Conservation (phyloP, 1,284 basidiomycete genomes). For the Singerocomus inundabilis region DNA sequence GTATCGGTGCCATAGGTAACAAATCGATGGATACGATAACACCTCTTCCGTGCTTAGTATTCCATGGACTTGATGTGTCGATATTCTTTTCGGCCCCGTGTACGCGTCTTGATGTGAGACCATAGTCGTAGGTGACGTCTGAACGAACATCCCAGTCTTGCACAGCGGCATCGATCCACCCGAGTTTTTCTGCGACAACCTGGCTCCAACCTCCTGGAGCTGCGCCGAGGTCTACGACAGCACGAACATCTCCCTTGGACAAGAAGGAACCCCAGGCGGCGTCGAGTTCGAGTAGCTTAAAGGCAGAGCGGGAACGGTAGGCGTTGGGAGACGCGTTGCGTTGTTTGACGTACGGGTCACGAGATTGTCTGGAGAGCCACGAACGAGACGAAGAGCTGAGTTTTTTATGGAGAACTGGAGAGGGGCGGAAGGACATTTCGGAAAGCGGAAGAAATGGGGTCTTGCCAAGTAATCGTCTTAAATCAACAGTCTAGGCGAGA, state of each 20-base stretch:
- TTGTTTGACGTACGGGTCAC: constrained; percentile 68
- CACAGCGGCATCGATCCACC: constrained; percentile 34
- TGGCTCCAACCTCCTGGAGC: constrained; percentile 91
- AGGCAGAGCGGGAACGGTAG: constrained; percentile 80
- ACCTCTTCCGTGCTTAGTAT: constrained; percentile 39
- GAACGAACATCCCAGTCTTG: constrained; percentile 1
- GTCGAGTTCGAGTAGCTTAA: constrained; percentile 80
- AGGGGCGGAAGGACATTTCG: constrained; percentile 34
- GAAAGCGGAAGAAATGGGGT: not conserved
- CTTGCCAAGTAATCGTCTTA: constrained; percentile 13
- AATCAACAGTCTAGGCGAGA: not conserved
- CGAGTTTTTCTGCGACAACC: constrained; percentile 64
- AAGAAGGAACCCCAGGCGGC: constrained; percentile 52
- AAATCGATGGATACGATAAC: constrained; percentile 75
- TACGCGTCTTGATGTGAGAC: not conserved
- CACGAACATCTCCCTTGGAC: constrained; percentile 46
- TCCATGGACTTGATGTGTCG: constrained; percentile 5
- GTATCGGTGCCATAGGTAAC: constrained; percentile 63
- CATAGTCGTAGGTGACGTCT: not conserved
- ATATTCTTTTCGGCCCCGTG: not conserved
- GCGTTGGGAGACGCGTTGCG: constrained; percentile 44
- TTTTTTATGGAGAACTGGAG: constrained; percentile 28
- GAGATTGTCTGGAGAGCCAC: constrained; percentile 63
- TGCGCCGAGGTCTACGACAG: constrained; percentile 81
- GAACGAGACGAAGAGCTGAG: constrained; percentile 41